Percentiles rank a stretch among this genome's conserved stretches.
Evolutionary conservation across 306 rosid genomes (phyloP).

Genomic region (Mucuna pruriens): DNA sequence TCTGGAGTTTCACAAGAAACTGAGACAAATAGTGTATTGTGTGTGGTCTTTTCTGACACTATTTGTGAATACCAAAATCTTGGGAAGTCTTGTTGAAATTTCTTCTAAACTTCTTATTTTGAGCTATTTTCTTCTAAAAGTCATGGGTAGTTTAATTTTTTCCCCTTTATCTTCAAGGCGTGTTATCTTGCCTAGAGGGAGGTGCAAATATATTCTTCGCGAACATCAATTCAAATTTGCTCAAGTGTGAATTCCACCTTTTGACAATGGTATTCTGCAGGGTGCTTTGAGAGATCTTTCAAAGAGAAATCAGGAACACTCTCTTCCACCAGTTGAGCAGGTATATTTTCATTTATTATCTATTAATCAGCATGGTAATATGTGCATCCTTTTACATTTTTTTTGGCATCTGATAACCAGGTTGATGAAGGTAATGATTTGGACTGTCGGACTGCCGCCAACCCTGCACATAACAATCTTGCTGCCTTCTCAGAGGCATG

Average conservation of each 20-base stretch:
- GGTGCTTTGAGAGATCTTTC: conserved; percentile 87
- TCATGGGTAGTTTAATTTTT: not conserved
- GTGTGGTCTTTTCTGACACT: conserved; percentile 1
- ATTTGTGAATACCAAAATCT: conserved; percentile 22
- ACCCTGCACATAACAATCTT: conserved; percentile 44
- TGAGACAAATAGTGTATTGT: not conserved
- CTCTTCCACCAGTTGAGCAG: conserved; percentile 55
- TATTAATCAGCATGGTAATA: conserved; percentile 23
- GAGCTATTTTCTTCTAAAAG: conserved; percentile 10
- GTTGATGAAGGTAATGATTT: conserved; percentile 64
- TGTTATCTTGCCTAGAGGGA: not conserved
- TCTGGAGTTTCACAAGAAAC: not conserved
- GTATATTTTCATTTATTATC: conserved; percentile 44
- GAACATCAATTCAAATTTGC: conserved; percentile 7
- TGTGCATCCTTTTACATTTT: not conserved
- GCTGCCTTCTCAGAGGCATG: conserved; percentile 60
- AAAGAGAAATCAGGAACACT: conserved; percentile 67
- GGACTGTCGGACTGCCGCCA: conserved; percentile 49
- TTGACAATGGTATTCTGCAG: conserved; percentile 53
- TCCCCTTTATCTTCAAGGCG: not conserved
- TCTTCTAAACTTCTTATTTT: conserved; percentile 10
- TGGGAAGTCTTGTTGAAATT: conserved; percentile 4
- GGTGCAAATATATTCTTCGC: conserved; percentile 4
- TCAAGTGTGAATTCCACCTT: conserved; percentile 27
- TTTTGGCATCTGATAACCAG: conserved; percentile 44